Percentiles rank a stretch among this genome's conserved stretches.
Conservation (phyloP, 2,329 filamentous ascomycete species). For the Monilinia polystroma region DNA sequence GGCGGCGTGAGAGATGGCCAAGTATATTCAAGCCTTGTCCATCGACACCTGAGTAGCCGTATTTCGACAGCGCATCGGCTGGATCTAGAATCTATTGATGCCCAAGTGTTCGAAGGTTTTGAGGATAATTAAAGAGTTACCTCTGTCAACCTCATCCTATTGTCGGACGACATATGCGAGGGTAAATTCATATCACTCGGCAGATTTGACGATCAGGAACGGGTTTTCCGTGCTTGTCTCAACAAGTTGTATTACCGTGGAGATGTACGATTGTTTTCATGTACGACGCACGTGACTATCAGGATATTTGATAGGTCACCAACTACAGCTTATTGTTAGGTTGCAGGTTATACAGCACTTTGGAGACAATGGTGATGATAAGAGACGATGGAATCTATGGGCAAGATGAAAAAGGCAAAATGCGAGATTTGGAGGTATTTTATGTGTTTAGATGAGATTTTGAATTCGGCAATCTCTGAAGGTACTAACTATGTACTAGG, state of each 20-base stretch:
- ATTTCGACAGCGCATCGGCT: conserved; percentile 36
- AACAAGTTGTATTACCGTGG: not conserved
- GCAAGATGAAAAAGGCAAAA: not conserved
- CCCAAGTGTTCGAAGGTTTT: conserved; percentile 29
- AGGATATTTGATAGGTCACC: not conserved
- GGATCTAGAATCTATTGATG: conserved; percentile 32
- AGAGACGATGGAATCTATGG: not conserved
- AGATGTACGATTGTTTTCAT: not conserved
- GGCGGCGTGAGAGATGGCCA: conserved; percentile 37
- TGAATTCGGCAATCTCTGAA: not conserved
- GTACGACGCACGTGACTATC: not conserved
- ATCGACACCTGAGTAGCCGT: conserved; percentile 30
- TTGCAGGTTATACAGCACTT: too few species aligned
- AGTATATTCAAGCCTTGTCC: conserved; percentile 30
- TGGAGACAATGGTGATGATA: not conserved
- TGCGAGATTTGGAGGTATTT: not conserved
- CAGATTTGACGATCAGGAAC: conserved; percentile 23
- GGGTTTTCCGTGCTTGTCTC: conserved; percentile 6
- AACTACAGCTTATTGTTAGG: not conserved
- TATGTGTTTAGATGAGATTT: not conserved
- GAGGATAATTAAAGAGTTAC: conserved; percentile 17
- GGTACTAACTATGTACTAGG: too few species aligned
- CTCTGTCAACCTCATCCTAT: not conserved
- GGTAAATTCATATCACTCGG: conserved; percentile 16
- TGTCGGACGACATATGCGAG: conserved; percentile 21